phyloP scores from a whole-genome alignment of 208 protist species.

The Kentomonas sorsogonicus region DNA sequence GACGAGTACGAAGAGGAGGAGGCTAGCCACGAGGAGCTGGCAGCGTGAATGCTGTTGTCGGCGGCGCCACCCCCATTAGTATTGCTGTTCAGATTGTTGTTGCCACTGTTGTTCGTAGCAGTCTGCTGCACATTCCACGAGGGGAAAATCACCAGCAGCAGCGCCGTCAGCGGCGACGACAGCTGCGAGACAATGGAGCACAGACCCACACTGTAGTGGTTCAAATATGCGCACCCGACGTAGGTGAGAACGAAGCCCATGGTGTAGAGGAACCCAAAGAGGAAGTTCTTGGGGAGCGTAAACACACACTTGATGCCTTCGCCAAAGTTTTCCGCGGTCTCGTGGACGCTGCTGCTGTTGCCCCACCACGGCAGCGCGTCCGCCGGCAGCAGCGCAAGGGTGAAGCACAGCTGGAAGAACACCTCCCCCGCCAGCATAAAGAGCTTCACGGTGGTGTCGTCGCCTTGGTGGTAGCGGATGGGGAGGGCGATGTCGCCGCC shows the following conservation, averaged over 20 bases:
- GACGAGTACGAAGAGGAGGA: no score
- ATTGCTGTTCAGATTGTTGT: no score
- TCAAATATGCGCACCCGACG: constrained; percentile 73
- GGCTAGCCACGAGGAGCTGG: no score
- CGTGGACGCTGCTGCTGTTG: constrained; percentile 38
- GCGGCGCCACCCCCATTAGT: no score
- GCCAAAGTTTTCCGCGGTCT: constrained; percentile 66
- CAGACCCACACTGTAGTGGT: constrained; percentile 78
- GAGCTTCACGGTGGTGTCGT: constrained; percentile 75
- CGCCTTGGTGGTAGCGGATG: constrained; percentile 48
- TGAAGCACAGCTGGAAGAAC: constrained; percentile 52
- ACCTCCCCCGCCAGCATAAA: constrained; percentile 72
- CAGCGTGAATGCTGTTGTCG: no score
- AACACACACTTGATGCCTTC: constrained; percentile 61
- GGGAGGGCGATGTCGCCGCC: not conserved
- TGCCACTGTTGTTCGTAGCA: no score
- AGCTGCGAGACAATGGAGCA: constrained; percentile 82
- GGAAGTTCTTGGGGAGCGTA: constrained; percentile 48
- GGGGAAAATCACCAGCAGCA: constrained; percentile 67
- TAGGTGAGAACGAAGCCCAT: constrained; percentile 74
- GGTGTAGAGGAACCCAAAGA: constrained; percentile 71
- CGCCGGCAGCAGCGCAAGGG: constrained; percentile 56
- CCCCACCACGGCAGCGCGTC: constrained; percentile 80
- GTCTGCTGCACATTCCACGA: constrained; percentile 67
- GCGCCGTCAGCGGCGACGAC: constrained; percentile 63